Evolutionary conservation across 2,329 filamentous ascomycete genomes (phyloP), one percentile per base, ranked within the genome.

Genomic region (Xylariaceae sp.): DNA sequence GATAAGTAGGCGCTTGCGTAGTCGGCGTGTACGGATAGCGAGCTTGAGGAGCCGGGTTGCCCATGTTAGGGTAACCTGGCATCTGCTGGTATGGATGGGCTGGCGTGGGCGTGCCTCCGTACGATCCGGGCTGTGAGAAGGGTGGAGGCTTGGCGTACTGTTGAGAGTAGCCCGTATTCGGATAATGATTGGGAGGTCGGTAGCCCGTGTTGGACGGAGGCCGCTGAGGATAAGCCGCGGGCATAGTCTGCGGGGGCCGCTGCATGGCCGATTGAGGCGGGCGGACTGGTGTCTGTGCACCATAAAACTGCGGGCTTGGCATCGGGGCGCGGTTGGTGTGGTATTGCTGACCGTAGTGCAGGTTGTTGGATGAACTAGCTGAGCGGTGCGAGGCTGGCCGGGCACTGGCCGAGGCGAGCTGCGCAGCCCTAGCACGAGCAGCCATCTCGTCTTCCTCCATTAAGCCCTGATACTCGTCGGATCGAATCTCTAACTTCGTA

Each of bases 391-490:
- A 72, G 64, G 64, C 72, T 73, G 42, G 77, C 14, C 69, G 64
- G 9, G 75, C 29, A 70, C 73, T 44, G 69, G 74, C 60, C 72
- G 79, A 7, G 60, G 68, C 45, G 72, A 70, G 53, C 73, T 75
- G 64, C 73, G 70, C 46, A 58, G 79, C 66, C 41, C 82, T 78
- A 44, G 80, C 78, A 43, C 84, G 82, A 29, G 81, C 71, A 41
- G 82, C 83, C 40, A 80, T 80, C 62, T 91, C 89, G 64, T 96
- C 91, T 65, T 93, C 90, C 65, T 96, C 91, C 84, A 96, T 87
- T 3, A 89, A 85, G 3, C 92, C 92, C 60, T 83, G 84, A 71
- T 90, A 90, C 66, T 91, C 86, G 49, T 88, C 86, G 6, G 82
- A 86, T 57, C 89, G 85, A 45, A 96, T 79, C 56, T 91, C 76